phyloP scores from a whole-genome alignment of 768 basidiomycete genomes.

The Mycena chlorophos region DNA sequence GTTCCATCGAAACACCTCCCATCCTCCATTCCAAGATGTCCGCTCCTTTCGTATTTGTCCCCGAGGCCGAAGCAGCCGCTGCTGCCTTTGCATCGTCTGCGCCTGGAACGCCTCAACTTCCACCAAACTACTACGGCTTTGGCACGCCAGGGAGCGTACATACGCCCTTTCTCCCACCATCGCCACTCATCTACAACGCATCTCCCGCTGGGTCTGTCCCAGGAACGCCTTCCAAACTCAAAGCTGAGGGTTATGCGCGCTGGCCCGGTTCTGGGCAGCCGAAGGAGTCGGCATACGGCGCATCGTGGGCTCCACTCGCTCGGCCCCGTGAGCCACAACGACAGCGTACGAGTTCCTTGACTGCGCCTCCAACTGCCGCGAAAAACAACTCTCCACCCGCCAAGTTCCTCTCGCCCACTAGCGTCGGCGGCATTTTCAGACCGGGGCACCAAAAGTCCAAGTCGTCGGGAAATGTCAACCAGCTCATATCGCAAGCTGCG shows the following conservation, averaged over 20 bases:
- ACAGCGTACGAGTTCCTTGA: slow-evolving; percentile 14
- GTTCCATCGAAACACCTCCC: background rate
- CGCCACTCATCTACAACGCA: slow-evolving; percentile 1
- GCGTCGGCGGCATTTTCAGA: background rate
- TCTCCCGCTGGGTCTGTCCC: no score
- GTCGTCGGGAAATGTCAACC: slow-evolving; percentile 6
- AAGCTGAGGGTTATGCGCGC: no score
- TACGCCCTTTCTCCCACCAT: slow-evolving; percentile 15
- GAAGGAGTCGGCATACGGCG: slow-evolving; percentile 11
- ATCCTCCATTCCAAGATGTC: slow-evolving; percentile 6
- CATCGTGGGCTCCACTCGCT: slow-evolving; percentile 2
- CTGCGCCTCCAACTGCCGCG: background rate
- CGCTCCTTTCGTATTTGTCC: slow-evolving; percentile 16
- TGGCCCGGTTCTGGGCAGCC: background rate
- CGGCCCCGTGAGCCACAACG: no score
- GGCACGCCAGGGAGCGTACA: no score
- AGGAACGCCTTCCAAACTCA: no score
- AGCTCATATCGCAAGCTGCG: background rate
- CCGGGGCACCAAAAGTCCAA: slow-evolving; percentile 12
- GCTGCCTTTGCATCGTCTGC: background rate
- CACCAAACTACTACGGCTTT: no score
- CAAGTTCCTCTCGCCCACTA: background rate
- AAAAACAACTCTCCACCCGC: background rate
- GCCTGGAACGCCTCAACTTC: no score
- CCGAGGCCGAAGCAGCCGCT: slow-evolving; percentile 3